Conservation (phyloP, 2,329 filamentous ascomycete species). For the Drechslera avenae region DNA sequence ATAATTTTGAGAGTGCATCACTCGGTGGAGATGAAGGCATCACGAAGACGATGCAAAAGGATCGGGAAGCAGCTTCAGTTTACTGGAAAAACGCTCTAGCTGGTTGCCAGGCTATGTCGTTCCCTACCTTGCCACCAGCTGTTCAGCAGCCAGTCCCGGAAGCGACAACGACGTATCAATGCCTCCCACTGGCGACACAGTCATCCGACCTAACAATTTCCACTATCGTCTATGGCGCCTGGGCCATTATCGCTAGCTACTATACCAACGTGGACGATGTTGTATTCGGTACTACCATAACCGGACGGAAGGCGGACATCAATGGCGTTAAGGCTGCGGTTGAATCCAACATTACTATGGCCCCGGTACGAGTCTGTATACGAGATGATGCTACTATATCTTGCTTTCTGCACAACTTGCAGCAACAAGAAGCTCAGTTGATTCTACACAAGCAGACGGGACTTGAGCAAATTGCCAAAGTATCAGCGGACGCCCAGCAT, state of each 20-base stretch:
- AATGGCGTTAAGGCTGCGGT: constrained; percentile 16
- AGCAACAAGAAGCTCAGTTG: constrained; percentile 11
- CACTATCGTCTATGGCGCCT: constrained; percentile 30
- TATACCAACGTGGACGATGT: constrained; percentile 25
- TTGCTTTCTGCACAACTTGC: background rate
- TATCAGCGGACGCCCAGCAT: background rate
- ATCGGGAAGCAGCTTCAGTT: too few species aligned
- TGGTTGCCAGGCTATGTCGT: background rate
- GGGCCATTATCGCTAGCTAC: constrained; percentile 23
- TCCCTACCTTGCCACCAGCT: background rate
- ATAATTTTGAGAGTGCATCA: too few species aligned
- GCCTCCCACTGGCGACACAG: background rate
- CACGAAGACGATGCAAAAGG: too few species aligned
- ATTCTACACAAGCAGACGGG: background rate
- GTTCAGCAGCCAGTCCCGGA: background rate
- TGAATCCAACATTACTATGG: constrained; percentile 35
- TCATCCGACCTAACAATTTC: constrained; percentile 2
- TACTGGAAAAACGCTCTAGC: background rate
- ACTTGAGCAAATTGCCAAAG: background rate
- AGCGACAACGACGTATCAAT: background rate
- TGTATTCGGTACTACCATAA: constrained; percentile 28
- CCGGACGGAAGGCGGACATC: constrained; percentile 28
- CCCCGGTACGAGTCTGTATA: constrained; percentile 1
- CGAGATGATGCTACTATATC: background rate
- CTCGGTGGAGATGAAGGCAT: too few species aligned